Evolutionary conservation across 331 rosid species (phyloP).

Genomic region (Malus hybrid): DNA sequence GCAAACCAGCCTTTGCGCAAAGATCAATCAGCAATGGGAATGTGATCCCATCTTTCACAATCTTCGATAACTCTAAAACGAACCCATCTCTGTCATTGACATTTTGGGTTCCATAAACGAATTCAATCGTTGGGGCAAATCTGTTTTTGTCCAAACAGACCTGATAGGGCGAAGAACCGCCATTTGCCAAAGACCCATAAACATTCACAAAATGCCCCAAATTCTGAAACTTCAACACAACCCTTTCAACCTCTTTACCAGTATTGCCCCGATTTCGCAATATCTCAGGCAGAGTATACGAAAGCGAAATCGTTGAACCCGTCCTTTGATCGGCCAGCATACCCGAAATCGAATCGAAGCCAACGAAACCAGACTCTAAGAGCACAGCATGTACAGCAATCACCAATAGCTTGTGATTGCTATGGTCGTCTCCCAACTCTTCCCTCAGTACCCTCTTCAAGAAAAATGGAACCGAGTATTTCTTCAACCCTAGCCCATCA

Average conservation of each 20-base stretch:
- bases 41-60: slow-evolving; percentile 59
- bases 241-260: slow-evolving; percentile 12
- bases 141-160: slow-evolving; percentile 36
- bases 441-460: slow-evolving; percentile 45
- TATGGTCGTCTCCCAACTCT: slow-evolving; percentile 26
- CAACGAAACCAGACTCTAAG: slow-evolving; percentile 68
- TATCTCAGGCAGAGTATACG: slow-evolving; percentile 58
- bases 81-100: slow-evolving; percentile 4
- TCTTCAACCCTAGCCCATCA: slow-evolving; percentile 13
- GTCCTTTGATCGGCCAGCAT: slow-evolving; percentile 3
- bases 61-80: slow-evolving; percentile 57
- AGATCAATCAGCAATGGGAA: slow-evolving; percentile 68
- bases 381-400: slow-evolving; percentile 54
- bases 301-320: slow-evolving; percentile 31
- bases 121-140: slow-evolving; percentile 29
- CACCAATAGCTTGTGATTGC: slow-evolving; percentile 37
- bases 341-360: slow-evolving; percentile 33
- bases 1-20: slow-evolving; percentile 52
- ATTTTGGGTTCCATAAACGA: slow-evolving; percentile 19
- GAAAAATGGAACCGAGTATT: slow-evolving; percentile 32
- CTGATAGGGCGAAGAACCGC: slow-evolving; percentile 25
- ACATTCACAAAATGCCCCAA: slow-evolving; percentile 49
- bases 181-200: slow-evolving; percentile 42
- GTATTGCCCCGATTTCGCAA: slow-evolving; percentile 10
- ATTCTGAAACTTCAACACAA: slow-evolving; percentile 48